Evolutionary conservation across 164 flowering plant genomes (phyloP).

Genomic region (Pachysandra terminalis): DNA sequence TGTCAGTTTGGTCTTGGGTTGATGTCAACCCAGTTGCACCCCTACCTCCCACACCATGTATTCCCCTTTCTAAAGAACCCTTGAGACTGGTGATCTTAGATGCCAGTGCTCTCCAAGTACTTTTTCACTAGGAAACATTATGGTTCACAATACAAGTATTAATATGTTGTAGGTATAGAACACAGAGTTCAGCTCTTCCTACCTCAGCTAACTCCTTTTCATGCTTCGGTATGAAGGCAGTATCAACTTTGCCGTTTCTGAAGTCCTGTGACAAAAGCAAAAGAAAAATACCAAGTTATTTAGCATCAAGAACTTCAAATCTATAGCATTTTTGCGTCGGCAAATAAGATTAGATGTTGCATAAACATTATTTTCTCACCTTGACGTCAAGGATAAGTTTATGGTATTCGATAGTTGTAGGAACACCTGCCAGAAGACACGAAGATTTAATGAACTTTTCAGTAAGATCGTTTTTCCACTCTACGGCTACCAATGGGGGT

Average conservation of each 20-base stretch:
- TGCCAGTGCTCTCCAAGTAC: neutral
- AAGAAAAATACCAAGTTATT: neutral
- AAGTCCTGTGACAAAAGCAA: conserved; percentile 60
- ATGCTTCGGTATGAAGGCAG: conserved; percentile 96
- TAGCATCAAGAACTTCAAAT: neutral
- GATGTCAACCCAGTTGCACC: no score
- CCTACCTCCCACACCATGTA: neutral
- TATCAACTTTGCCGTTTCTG: conserved; percentile 87
- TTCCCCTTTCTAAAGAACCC: neutral
- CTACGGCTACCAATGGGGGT: no score
- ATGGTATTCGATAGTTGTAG: conserved; percentile 96
- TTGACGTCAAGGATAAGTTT: conserved; percentile 93
- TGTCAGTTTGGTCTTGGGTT: no score
- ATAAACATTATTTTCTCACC: conserved; percentile 33
- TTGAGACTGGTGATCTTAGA: neutral
- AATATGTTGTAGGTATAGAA: no score
- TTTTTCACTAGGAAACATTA: no score
- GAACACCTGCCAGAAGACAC: conserved; percentile 57
- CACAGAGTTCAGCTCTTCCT: conserved; percentile 18
- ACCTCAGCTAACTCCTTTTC: conserved; percentile 78
- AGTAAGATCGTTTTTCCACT: no score
- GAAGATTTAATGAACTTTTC: conserved; percentile 2
- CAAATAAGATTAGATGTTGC: neutral
- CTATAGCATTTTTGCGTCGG: no score
- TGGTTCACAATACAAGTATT: no score